These are phyloP conservation scores for Apiospora marii DNA, from an alignment of 2,329 filamentous ascomycete genomes.

Conservation along the genomic window DNA sequence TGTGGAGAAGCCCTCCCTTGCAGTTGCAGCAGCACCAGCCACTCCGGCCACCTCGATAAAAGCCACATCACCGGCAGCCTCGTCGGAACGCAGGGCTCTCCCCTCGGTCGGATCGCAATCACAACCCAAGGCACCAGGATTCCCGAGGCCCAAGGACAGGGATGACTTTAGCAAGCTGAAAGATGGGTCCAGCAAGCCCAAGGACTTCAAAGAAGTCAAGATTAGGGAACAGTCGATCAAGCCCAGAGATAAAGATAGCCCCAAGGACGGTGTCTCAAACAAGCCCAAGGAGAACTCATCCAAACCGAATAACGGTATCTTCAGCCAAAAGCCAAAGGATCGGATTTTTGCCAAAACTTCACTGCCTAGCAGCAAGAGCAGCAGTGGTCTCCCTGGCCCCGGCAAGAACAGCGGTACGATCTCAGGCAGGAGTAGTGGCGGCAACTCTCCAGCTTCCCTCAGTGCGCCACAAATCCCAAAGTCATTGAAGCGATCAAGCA, in stretches of 20 bases:
- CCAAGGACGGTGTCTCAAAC: neutral
- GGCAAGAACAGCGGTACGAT: neutral
- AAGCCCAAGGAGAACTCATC: constrained; percentile 9
- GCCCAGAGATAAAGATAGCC: neutral
- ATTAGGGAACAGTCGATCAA: neutral
- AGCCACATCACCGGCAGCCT: constrained; percentile 14
- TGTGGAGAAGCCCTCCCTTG: constrained; percentile 31
- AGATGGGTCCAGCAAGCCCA: neutral
- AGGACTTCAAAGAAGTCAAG: constrained; percentile 4
- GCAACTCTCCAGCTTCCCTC: constrained; percentile 21
- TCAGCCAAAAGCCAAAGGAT: constrained; percentile 1
- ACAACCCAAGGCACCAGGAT: neutral
- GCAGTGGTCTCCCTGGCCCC: neutral
- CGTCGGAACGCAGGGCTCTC: constrained; percentile 34
- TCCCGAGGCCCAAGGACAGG: neutral
- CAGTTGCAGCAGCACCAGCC: neutral
- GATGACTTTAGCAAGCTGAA: neutral
- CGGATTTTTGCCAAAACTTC: neutral
- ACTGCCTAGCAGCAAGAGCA: neutral
- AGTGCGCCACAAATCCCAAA: constrained; percentile 21
- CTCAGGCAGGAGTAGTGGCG: constrained; percentile 21
- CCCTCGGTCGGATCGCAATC: constrained; percentile 2
- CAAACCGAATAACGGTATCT: neutral
- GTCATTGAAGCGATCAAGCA: constrained; percentile 38
- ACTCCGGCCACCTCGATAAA: neutral